Conservation (phyloP, 1,139 yeast genomes). For the Kodamaea ohmeri region DNA sequence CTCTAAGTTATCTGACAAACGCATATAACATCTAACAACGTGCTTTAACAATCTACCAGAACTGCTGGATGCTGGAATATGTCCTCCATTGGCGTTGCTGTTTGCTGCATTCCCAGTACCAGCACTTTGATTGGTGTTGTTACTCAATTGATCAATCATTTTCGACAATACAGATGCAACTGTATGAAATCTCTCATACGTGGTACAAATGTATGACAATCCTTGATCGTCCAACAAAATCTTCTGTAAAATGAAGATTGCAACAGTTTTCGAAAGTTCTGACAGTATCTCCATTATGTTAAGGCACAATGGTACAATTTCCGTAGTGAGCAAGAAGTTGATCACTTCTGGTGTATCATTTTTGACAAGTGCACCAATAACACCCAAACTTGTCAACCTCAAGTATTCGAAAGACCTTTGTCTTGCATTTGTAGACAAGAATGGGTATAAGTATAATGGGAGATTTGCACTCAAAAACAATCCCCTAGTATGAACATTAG, state of each 20-base stretch:
- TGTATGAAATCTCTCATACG: constrained; percentile 91
- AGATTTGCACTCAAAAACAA: constrained; percentile 85
- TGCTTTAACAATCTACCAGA: constrained; percentile 88
- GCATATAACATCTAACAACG: constrained; percentile 88
- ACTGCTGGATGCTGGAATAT: constrained; percentile 29
- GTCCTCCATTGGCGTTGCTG: constrained; percentile 4
- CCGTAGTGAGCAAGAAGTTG: constrained; percentile 84
- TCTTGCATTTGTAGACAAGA: constrained; percentile 85
- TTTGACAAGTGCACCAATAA: constrained; percentile 93
- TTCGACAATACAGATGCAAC: constrained; percentile 83
- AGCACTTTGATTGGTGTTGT: constrained; percentile 10
- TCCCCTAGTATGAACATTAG: constrained; percentile 86
- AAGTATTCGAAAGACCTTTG: constrained; percentile 92
- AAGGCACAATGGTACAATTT: constrained; percentile 89
- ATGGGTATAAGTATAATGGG: constrained; percentile 90
- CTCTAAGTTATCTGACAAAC: constrained; percentile 85
- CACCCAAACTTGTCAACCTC: constrained; percentile 89
- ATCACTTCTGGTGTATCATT: constrained; percentile 96
- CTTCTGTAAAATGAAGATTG: constrained; percentile 91
- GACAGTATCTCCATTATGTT: constrained; percentile 95
- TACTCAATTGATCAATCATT: constrained; percentile 78
- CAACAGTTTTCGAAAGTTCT: constrained; percentile 92
- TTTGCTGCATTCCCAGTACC: constrained; percentile 1
- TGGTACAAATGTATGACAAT: constrained; percentile 85
- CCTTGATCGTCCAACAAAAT: constrained; percentile 91